Evolutionary conservation across 1,284 basidiomycete genomes (phyloP), one percentile per base, ranked within the genome.

Genomic region (Microbotryomycetes sp.): DNA sequence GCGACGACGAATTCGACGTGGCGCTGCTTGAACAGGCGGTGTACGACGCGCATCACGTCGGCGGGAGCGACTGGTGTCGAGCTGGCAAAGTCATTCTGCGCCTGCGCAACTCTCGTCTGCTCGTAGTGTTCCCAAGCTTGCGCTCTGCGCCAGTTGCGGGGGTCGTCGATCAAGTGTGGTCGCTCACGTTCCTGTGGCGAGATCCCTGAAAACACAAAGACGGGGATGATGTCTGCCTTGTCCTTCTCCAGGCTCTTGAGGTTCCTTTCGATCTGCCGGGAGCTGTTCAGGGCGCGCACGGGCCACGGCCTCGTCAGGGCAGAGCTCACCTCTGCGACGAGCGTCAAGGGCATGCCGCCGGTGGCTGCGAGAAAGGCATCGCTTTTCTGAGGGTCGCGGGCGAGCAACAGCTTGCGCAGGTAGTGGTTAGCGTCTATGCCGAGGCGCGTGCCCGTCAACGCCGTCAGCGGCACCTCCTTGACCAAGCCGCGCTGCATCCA

Each of bases 391-490:
- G 80, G 78, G 7, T 85, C 81, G 1, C 89, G 83, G 62, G 81
- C 83, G 61, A 90, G 86, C 28, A 88, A 85, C 65, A 98, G 81
- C 58, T 82, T 81, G 56, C 86, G 82, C 51, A 98, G 81, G 77
- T 97, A 98, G 77, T 88, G 85, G 16, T 89, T 86, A 6, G 92
- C 90, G 81, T 99, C 96, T 74, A 99, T 97, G 52, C 94, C 94
- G 28, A 99, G 85, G 56, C 96, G 87, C 56, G 93, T 91, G 75
- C 96, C 91, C 52, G 88, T 83, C 57, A 99, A 82, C 5, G 87
- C 84, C 62, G 83, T 85, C 57, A 99, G 82, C 27, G 90, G 85
- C 56, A 88, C 84, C 52, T 85, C 86, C 76, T 90, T 86, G 64
- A 88, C 76, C 72, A 94, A 87, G 77, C 91, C 90, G 75, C 89